Base-by-base conservation (phyloP, 306 rosid species). In the Betula pendula region DNA sequence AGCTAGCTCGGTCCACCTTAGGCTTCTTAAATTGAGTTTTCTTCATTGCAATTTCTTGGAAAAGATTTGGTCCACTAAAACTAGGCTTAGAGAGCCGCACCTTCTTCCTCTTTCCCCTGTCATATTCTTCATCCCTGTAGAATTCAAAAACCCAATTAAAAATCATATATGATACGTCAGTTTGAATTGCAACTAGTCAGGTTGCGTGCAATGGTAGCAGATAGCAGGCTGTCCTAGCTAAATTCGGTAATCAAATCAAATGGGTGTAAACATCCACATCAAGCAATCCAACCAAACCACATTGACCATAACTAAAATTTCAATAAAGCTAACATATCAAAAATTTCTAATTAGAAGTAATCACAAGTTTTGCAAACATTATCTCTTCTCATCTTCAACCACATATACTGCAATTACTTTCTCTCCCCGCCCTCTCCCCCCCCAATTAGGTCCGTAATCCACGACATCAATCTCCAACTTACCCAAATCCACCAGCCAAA, bases 41-140 rank as follows among this genome's bases (percentile, higher is more conserved):
- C 90, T 84, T 75, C 5, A 58, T 56, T 17, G 97, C 92, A 53
- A 87, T 75, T 78, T 78, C 82, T 89, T 95, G 97, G 83, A 95
- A 95, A 67, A 84, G 91, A 80, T 95, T 95, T 31, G 88, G 78
- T 52, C 96, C 96, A 33, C 84, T 92, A 67, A 82, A 87, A 35
- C 72, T 80, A 2, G 66, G 81, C 81, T 89, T 89, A 40, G 74
- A 68, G n/a, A 44, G 72, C 79, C 85, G 87, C 16, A 95, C 20
- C 88, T 90, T 95, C 90, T 88, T 95, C 78, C 92, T 90, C 86
- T 87, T 95, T 58, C 98, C 98, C 74, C 66, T 81, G 38, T 95
- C 98, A 44, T 87, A 89, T 77, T 92, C 97, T 81, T 95, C 97
- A 68, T 95, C 98, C 97, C 98, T 95, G 79, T n/a, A 76, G 58